Base-by-base conservation (phyloP, 805 yeast species). In the Candida dajiaensis region DNA sequence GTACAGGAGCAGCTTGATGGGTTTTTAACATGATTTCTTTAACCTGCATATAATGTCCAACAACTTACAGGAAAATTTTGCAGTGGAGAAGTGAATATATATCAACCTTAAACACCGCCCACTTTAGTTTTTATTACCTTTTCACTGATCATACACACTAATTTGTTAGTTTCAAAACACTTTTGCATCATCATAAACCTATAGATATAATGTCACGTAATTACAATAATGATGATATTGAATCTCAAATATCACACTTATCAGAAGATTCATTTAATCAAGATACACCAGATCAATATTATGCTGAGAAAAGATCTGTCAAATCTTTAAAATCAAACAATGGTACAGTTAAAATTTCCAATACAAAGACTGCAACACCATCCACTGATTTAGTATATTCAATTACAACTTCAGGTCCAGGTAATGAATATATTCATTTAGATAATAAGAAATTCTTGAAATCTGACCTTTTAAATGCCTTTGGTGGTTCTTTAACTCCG, bases 401-500 rank as follows among this genome's bases (percentile, higher is more conserved):
- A 15, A 55, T 58, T 40, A 57, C 60, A 19, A 58, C 63, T 0
- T 57, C 61, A 3, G 61, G 61, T n/a, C 47, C 55, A 12, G 55
- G 47, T 3, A 51, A 57, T 40, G 60, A 58, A 40, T 58, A 43
- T 43, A 50, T 58, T 38, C 58, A 56, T 36, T 38, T 58, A 10
- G 64, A 56, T 41, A 55, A 56, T 35, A 55, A 58, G 43, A 59
- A 58, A 43, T 59, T 52, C 43, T 43, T 50, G 53, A 72, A 74
- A 48, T 70, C 68, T 28, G 85, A 80, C 45, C 70, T 81, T 46
- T 58, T 77, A 47, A 60, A 62, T 10, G 85, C 85, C 1, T 80
- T 81, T 55, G 94, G 90, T 57, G 94, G 92, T 76, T 67, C 79
- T n/a, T 63, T 83, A 59, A 79, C 75, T 51, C 83, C 88, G 13